Evolutionary conservation across 805 yeast genomes (phyloP).

Genomic region (Candida suzukii): DNA sequence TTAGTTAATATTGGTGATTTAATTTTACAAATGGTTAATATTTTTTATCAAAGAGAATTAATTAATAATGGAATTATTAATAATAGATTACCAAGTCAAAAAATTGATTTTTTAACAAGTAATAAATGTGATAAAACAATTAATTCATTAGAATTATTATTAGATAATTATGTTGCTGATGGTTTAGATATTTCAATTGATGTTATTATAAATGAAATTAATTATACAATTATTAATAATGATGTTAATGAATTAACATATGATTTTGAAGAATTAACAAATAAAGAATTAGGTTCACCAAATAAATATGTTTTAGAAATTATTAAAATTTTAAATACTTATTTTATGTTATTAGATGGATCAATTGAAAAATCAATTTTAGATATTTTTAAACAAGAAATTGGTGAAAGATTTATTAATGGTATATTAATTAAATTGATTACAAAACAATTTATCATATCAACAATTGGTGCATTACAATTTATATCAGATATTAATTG

Average conservation of each 20-base stretch:
- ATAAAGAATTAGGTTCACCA: constrained; percentile 22
- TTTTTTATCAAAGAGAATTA: constrained; percentile 84
- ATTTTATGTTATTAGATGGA: constrained; percentile 66
- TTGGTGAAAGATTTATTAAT: constrained; percentile 79
- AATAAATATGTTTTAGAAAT: constrained; percentile 61
- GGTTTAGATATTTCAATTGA: constrained; percentile 92
- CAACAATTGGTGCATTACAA: constrained; percentile 75
- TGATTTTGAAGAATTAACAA: constrained; percentile 25
- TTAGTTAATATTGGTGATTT: constrained; percentile 89
- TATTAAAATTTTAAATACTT: constrained; percentile 57
- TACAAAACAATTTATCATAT: constrained; percentile 59
- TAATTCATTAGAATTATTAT: constrained; percentile 58
- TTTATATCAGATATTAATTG: constrained; percentile 77
- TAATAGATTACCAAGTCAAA: constrained; percentile 30
- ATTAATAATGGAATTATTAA: constrained; percentile 44
- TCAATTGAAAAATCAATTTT: constrained; percentile 82
- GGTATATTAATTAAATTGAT: constrained; percentile 63
- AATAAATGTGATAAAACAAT: constrained; percentile 64
- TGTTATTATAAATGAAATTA: constrained; percentile 73
- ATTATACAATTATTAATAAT: constrained; percentile 14
- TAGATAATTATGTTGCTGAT: constrained; percentile 87
- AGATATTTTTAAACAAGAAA: constrained; percentile 91
- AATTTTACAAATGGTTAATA: constrained; percentile 85
- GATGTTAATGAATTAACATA: constrained; percentile 40
- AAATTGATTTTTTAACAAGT: constrained; percentile 68